These are phyloP conservation scores for Dendrobium chrysotoxum DNA, from an alignment of 106 monocot species.

Conservation along the genomic window DNA sequence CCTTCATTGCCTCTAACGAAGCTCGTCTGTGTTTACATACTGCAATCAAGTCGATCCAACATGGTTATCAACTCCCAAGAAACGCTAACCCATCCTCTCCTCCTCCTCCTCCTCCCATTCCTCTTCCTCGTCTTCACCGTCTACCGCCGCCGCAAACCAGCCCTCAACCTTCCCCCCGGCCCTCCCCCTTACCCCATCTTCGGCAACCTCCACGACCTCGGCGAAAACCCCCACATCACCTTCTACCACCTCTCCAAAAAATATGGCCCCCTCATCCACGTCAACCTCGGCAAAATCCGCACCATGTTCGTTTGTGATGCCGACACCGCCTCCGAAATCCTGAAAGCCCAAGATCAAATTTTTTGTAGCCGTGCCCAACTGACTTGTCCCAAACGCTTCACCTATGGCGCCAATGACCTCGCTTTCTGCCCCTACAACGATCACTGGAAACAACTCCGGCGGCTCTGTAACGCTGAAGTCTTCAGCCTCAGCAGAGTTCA, in stretches of 20 bases:
- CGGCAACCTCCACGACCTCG: neutral
- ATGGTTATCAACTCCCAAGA: too few species aligned
- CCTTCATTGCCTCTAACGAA: too few species aligned
- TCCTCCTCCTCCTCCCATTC: too few species aligned
- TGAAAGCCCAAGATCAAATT: slow-evolving; percentile 22
- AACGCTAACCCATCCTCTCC: too few species aligned
- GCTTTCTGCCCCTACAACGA: slow-evolving; percentile 28
- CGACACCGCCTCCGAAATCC: neutral
- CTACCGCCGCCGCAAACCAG: neutral
- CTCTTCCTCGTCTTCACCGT: neutral
- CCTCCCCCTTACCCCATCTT: neutral
- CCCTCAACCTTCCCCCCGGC: slow-evolving; percentile 1
- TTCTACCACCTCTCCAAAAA: neutral
- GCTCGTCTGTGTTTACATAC: too few species aligned
- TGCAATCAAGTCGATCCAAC: too few species aligned
- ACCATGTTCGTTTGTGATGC: neutral
- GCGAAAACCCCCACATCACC: neutral
- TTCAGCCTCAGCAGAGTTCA: neutral
- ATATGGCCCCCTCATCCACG: neutral
- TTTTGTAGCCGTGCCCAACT: slow-evolving; percentile 24
- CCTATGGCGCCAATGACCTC: slow-evolving; percentile 15
- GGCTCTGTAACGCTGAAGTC: neutral
- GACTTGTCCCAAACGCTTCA: neutral
- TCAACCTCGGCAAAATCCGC: neutral
- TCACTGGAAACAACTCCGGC: slow-evolving; percentile 32